Conservation (phyloP, 2,329 filamentous ascomycete genomes). For the Cordyceps cicadae region DNA sequence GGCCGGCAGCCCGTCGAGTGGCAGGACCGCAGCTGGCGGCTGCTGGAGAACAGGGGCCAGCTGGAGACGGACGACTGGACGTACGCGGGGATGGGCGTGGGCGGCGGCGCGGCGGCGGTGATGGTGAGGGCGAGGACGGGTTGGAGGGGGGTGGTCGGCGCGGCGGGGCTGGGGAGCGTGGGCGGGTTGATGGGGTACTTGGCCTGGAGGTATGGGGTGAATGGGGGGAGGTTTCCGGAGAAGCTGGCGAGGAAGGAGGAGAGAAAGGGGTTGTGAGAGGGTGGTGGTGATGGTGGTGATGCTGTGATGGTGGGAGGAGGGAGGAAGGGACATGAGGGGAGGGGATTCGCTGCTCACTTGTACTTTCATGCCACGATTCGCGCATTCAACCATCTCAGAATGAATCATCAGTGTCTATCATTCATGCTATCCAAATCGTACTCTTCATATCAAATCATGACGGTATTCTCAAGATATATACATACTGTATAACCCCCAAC, state of each 20-base stretch:
- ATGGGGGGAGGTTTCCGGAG: constrained; percentile 32
- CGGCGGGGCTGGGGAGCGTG: constrained; percentile 39
- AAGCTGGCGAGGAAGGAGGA: constrained; percentile 15
- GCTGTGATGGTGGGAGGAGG: too few species aligned
- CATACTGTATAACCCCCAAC: background rate
- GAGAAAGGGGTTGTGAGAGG: constrained; percentile 7
- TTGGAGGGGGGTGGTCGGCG: constrained; percentile 35
- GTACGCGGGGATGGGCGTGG: constrained; percentile 31
- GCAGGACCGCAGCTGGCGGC: constrained; percentile 54
- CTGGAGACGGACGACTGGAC: constrained; percentile 49
- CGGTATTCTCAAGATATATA: background rate
- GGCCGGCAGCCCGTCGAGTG: constrained; percentile 53
- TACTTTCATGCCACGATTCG: too few species aligned
- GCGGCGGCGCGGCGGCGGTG: constrained; percentile 24
- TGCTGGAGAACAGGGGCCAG: constrained; percentile 51
- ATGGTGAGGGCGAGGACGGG: constrained; percentile 24
- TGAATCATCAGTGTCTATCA: background rate
- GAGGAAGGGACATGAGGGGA: background rate
- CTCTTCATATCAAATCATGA: background rate
- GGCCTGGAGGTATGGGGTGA: constrained; percentile 41
- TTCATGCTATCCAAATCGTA: background rate
- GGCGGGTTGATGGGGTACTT: constrained; percentile 40
- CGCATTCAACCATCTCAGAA: too few species aligned
- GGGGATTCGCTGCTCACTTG: too few species aligned
- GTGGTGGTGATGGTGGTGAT: background rate